Base-by-base conservation (phyloP, 345 rosid species). In the Mercurialis annua region DNA sequence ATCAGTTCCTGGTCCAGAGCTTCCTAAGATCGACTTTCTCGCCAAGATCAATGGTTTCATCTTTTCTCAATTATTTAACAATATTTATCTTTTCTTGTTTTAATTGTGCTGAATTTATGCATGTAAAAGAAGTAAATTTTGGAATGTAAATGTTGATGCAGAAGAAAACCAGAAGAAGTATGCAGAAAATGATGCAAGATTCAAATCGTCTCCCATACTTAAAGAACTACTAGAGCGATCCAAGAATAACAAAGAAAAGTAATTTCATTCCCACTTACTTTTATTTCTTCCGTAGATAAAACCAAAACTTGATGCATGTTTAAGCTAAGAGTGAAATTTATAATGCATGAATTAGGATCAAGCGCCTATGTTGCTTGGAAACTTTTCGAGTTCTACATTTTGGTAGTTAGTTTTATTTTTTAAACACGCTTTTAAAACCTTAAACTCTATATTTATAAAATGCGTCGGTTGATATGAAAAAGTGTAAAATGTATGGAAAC, bases 121-220 rank as follows among this genome's bases (percentile, higher is more conserved):
- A n/a, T n/a, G n/a, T n/a, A n/a, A n/a, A n/a, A n/a, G n/a, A n/a
- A n/a, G n/a, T n/a, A n/a, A 12, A 50, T 48, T 17, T 18, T 18
- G 21, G 17, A 2, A 2, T 48, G 6, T 1, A 48, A 23, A 16
- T 48, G 40, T n/a, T 50, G 27, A 5, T 80, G 82, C 90, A 90
- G 98, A 85, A 65, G 90, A 84, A 59, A 92, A 92, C 86, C 97
- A 90, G 78, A 90, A 90, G 87, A 88, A 85, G 71, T 92, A 92
- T 20, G 93, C 96, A 10, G 97, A 87, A 50, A 57, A 53, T 54
- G 98, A 92, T 74, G 90, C 77, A 40, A 83, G 88, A 76, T 92
- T 92, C 83, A 90, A 86, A 74, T 75, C 83, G 49, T 88, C 96
- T 58, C 98, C 96, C 46, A 44, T 92, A 64, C 92, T 92, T 56